Conservation (phyloP, 2,329 filamentous ascomycete genomes). For the Aureobasidium sp. region DNA sequence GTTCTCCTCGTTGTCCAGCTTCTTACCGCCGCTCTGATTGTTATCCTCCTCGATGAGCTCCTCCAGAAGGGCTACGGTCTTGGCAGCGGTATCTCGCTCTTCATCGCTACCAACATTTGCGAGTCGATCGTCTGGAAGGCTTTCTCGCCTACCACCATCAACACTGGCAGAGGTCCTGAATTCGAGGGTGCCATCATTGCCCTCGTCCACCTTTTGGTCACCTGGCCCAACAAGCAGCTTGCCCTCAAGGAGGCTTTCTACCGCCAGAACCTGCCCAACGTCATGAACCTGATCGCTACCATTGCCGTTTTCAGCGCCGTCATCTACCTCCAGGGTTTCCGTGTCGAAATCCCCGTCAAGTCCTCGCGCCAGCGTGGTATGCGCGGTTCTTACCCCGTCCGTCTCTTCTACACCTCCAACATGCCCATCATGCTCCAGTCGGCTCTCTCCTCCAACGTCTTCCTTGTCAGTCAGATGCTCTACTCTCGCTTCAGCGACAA, state of each 20-base stretch:
- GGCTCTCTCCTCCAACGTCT: constrained; percentile 96
- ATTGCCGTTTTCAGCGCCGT: constrained; percentile 90
- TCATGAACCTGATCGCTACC: constrained; percentile 96
- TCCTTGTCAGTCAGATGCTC: constrained; percentile 98
- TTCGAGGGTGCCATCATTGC: constrained; percentile 98
- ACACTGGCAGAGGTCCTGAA: constrained; percentile 97
- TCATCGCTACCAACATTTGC: constrained; percentile 99
- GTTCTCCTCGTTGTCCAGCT: constrained; percentile 97
- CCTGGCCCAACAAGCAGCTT: constrained; percentile 98
- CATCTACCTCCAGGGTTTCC: constrained; percentile 83
- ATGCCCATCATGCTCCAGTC: constrained; percentile 99
- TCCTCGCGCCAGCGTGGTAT: constrained; percentile 97
- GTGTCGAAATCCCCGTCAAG: constrained; percentile 99
- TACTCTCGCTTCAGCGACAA: constrained; percentile 99
- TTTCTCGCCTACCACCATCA: constrained; percentile 98
- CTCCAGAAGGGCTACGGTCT: constrained; percentile 99
- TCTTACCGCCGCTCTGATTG: constrained; percentile 93
- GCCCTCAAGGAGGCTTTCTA: constrained; percentile 98
- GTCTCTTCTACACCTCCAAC: constrained; percentile 99
- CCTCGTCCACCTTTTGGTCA: constrained; percentile 94
- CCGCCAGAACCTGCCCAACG: constrained; percentile 97
- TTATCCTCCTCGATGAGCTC: constrained; percentile 97
- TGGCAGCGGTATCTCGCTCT: constrained; percentile 96
- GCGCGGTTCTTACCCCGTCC: constrained; percentile 94
- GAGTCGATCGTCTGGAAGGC: constrained; percentile 99